Conservation (phyloP, 2,329 filamentous ascomycete species). For the Cytospora paraplurivora region DNA sequence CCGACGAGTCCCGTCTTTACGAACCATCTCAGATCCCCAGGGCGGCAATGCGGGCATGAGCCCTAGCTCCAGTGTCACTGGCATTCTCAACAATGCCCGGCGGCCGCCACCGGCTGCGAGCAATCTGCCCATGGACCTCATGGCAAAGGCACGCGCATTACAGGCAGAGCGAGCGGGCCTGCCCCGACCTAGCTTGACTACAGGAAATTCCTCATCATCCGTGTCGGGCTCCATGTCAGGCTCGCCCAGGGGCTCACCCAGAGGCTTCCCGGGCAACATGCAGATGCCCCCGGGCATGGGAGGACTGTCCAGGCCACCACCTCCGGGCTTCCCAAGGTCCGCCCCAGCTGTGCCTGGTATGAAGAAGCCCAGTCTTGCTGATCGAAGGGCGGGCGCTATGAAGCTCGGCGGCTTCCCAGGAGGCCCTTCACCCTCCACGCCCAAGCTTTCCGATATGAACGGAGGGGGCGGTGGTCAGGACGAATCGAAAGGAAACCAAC, state of each 20-base stretch:
- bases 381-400: constrained; percentile 60
- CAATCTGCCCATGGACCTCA: constrained; percentile 44
- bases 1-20: constrained; percentile 59
- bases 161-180: constrained; percentile 40
- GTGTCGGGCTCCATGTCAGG: constrained; percentile 36
- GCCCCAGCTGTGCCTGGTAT: constrained; percentile 50
- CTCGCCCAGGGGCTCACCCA: constrained; percentile 39
- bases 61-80: constrained; percentile 80
- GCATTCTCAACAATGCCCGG: constrained; percentile 69
- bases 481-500: constrained; percentile 41
- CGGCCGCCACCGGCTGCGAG: constrained; percentile 50
- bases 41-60: constrained; percentile 61
- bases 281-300: constrained; percentile 40
- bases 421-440: constrained; percentile 39
- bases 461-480: constrained; percentile 30
- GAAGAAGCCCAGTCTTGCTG: constrained; percentile 62
- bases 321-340: constrained; percentile 54
- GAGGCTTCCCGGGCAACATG: constrained; percentile 48
- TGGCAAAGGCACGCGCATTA: constrained; percentile 43
- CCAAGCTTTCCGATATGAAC: constrained; percentile 48
- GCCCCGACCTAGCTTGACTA: constrained; percentile 27
- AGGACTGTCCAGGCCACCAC: constrained; percentile 48
- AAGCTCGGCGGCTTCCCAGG: constrained; percentile 52
- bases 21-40: constrained; percentile 61
- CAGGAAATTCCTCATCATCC: constrained; percentile 32